A percentile compares a stretch with the other conserved stretches of the same genome.
Evolutionary conservation across 2,329 filamentous ascomycete genomes (phyloP).

Genomic region (Colletotrichum sp.): DNA sequence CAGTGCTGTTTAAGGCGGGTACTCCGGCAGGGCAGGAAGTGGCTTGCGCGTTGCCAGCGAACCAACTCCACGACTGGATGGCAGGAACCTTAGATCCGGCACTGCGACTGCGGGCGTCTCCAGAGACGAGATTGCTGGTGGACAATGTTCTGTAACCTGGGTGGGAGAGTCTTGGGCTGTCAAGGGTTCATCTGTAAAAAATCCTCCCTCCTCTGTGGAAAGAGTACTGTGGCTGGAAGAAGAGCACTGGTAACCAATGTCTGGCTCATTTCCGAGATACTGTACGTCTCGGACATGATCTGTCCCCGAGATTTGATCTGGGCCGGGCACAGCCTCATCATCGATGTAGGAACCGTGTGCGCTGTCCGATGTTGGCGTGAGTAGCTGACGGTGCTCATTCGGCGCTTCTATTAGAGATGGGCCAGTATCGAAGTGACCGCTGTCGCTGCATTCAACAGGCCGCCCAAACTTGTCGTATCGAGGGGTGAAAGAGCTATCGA

Average conservation of each 20-base stretch:
- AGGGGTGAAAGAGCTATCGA: neutral
- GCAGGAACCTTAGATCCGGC: slow-evolving; percentile 2
- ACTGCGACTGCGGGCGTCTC: neutral
- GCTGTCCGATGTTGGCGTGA: neutral
- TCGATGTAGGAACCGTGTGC: neutral
- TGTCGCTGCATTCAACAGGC: neutral
- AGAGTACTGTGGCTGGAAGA: neutral
- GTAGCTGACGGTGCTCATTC: neutral
- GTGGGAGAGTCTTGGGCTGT: neutral
- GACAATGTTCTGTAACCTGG: neutral
- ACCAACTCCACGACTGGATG: neutral
- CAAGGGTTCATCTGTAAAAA: neutral
- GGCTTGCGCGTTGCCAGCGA: slow-evolving; percentile 40
- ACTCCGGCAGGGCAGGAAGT: slow-evolving; percentile 46
- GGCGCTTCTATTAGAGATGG: neutral
- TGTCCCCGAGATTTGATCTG: neutral
- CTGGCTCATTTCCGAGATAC: neutral
- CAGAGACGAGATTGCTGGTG: neutral
- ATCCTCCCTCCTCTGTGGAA: neutral
- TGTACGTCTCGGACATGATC: neutral
- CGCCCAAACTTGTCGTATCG: slow-evolving; percentile 1
- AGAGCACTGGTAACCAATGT: neutral
- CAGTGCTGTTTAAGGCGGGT: slow-evolving; percentile 16
- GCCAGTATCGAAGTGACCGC: neutral
- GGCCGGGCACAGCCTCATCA: neutral